Conservation (phyloP, 768 basidiomycete species). For the Tubosaeta sp. region DNA sequence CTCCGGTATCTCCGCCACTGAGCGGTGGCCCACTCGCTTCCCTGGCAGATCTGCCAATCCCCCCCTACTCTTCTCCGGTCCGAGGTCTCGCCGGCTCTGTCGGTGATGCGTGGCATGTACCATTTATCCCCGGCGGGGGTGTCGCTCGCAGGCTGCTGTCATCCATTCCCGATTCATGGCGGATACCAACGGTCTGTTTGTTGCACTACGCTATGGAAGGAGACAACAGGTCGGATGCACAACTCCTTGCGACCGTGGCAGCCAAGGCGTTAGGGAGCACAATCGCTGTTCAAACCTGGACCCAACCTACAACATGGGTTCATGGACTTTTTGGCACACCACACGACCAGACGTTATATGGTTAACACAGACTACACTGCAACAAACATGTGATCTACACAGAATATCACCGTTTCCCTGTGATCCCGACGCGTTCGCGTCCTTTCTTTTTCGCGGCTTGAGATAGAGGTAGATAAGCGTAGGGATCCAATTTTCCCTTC, state of each 20-base stretch:
- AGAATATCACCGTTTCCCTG: conserved; percentile 51
- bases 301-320: conserved; percentile 61
- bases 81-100: conserved; percentile 31
- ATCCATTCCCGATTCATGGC: conserved; percentile 47
- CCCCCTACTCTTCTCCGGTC: conserved; percentile 48
- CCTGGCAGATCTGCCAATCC: conserved; percentile 46
- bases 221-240: conserved; percentile 74
- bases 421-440: conserved; percentile 49
- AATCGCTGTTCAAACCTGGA: conserved; percentile 39
- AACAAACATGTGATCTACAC: conserved; percentile 1
- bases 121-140: conserved; percentile 79
- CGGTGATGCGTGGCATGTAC: conserved; percentile 36
- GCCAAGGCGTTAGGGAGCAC: conserved; percentile 45
- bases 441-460: conserved; percentile 72
- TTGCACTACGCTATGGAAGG: conserved; percentile 80
- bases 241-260: conserved; percentile 51
- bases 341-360: conserved; percentile 70
- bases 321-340: conserved; percentile 63
- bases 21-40: conserved; percentile 39
- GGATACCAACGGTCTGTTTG: conserved; percentile 53
- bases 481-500: conserved; percentile 83
- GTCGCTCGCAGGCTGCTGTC: conserved; percentile 62
- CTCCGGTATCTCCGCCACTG: conserved; percentile 43
- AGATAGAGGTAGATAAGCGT: conserved; percentile 82
- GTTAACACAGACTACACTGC: conserved; percentile 33